phyloP scores from a whole-genome alignment of 805 yeast genomes.

The Wickerhamiella vanderwaltii region DNA sequence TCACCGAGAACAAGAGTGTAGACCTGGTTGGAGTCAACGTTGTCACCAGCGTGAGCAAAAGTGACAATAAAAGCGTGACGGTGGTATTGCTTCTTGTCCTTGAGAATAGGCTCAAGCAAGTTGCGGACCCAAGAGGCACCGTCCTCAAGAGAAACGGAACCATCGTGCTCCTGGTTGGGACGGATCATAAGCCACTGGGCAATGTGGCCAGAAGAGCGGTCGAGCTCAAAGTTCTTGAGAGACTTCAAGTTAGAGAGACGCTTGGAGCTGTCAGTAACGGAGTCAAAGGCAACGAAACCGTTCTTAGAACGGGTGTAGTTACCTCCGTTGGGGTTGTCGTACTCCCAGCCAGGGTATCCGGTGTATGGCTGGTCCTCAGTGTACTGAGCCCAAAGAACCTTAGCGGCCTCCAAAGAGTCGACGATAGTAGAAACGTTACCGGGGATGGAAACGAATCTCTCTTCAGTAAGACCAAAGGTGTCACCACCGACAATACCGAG shows the following conservation, averaged over 20 bases:
- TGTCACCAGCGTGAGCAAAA: conserved; percentile 39
- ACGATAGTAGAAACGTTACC: conserved; percentile 37
- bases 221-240: conserved; percentile 35
- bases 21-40: conserved; percentile 35
- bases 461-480: conserved; percentile 38
- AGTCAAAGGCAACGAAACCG: conserved; percentile 36
- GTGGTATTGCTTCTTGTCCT: conserved; percentile 33
- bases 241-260: conserved; percentile 38
- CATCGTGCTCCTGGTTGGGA: conserved; percentile 44
- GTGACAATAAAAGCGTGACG: conserved; percentile 38
- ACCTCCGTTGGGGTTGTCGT: conserved; percentile 28
- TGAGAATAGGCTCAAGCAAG: conserved; percentile 31
- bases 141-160: conserved; percentile 37
- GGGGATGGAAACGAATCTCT: conserved; percentile 36
- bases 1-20: conserved; percentile 39
- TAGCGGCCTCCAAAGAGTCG: conserved; percentile 36
- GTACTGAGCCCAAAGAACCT: conserved; percentile 43
- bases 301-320: conserved; percentile 43
- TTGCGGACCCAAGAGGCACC: conserved; percentile 37
- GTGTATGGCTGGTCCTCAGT: conserved; percentile 43
- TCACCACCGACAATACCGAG: conserved; percentile 41
- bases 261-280: conserved; percentile 28
- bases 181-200: conserved; percentile 45
- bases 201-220: conserved; percentile 31
- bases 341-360: conserved; percentile 40